Conservation (phyloP, 2,329 filamentous ascomycete genomes). For the Penicillium sp. region DNA sequence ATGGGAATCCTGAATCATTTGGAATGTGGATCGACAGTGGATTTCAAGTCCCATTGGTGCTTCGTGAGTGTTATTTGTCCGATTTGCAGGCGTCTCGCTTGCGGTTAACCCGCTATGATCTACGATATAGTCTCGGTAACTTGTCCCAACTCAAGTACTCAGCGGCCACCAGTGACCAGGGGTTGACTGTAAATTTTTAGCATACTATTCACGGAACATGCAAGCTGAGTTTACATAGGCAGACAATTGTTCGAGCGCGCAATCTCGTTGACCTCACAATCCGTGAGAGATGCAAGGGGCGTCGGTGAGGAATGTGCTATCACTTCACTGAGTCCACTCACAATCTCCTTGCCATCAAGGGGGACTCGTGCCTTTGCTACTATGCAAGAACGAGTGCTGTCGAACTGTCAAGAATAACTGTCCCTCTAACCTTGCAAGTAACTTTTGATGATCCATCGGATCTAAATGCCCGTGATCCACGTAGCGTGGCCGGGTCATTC, state of each 20-base stretch:
- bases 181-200: neutral
- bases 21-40: constrained; percentile 7
- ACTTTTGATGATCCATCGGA: neutral
- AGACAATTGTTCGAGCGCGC: neutral
- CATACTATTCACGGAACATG: neutral
- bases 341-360: neutral
- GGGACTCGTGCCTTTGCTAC: neutral
- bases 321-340: neutral
- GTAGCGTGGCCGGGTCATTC: neutral
- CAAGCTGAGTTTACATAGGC: neutral
- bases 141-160: too few relatives aligned
- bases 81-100: constrained; percentile 2
- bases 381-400: neutral
- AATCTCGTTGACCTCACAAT: neutral
- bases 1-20: neutral
- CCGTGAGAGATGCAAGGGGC: constrained; percentile 5
- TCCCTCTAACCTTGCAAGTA: neutral
- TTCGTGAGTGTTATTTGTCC: neutral
- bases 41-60: neutral
- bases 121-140: neutral
- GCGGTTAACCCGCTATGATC: neutral
- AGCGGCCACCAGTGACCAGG: neutral
- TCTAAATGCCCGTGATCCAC: neutral
- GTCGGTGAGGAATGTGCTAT: constrained; percentile 1
- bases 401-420: too few relatives aligned